Evolutionary conservation across 148 eudicot genomes (phyloP).

Genomic region (Cornus florida): DNA sequence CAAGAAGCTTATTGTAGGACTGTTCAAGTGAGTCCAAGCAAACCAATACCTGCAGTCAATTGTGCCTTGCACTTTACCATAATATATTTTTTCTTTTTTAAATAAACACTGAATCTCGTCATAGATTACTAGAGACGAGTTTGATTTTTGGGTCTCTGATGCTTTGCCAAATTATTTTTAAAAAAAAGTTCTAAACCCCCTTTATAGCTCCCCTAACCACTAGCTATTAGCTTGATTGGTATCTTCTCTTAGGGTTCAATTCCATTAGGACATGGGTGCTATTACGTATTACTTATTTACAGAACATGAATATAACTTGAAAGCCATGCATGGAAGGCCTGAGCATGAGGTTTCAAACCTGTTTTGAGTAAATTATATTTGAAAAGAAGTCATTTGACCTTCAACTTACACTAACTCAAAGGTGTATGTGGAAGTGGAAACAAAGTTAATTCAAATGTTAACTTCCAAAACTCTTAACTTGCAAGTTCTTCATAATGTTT

Average conservation of each 20-base stretch:
- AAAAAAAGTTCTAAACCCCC: no score
- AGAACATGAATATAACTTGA: not conserved
- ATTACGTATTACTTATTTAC: no score
- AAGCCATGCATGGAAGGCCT: not conserved
- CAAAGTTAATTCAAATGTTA: no score
- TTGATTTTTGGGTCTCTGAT: slow-evolving; percentile 76
- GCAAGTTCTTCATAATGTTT: not conserved
- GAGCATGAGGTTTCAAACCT: not conserved
- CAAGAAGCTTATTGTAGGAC: not conserved
- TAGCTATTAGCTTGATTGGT: no score
- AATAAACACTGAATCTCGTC: not conserved
- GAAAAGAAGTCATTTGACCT: not conserved
- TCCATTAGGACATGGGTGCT: no score
- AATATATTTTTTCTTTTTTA: not conserved
- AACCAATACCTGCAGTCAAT: not conserved
- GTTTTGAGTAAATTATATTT: not conserved
- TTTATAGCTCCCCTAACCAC: no score
- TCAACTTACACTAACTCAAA: not conserved
- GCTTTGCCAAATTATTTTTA: slow-evolving; percentile 57
- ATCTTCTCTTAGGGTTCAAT: no score
- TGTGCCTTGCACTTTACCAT: not conserved
- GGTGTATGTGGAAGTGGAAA: no score
- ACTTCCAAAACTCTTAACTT: not conserved
- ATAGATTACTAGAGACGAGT: slow-evolving; percentile 73
- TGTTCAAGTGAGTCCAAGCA: no score